Conservation (phyloP, 352 stramenopile genomes). For the Phytophthora megakarya region DNA sequence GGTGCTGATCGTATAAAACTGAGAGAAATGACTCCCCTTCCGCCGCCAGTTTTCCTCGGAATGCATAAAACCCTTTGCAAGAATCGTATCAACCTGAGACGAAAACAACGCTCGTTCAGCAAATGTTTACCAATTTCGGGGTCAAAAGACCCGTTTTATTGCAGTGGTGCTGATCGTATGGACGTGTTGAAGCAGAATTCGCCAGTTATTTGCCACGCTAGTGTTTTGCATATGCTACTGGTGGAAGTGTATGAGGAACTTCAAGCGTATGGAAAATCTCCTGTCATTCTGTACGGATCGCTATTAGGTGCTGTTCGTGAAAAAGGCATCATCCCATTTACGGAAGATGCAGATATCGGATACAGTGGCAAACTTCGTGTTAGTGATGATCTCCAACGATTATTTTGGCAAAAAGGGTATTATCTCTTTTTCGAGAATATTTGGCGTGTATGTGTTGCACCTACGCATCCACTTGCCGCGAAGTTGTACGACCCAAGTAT, state of each 20-base stretch:
- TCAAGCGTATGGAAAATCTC: conserved; percentile 21
- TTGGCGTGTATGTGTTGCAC: conserved; percentile 44
- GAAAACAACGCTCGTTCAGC: conserved; percentile 3
- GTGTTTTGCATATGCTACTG: conserved; percentile 54
- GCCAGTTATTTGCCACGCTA: conserved; percentile 39
- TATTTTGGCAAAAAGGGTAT: conserved; percentile 46
- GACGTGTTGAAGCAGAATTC: conserved; percentile 37
- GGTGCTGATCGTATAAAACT: conserved; percentile 23
- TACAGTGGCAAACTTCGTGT: conserved; percentile 25
- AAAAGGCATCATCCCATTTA: conserved; percentile 50
- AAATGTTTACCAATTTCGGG: conserved; percentile 57
- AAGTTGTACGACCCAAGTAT: conserved; percentile 40
- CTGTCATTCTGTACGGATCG: conserved; percentile 47
- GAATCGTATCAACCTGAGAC: conserved; percentile 23
- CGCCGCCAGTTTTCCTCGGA: conserved; percentile 31
- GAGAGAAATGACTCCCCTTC: conserved; percentile 4
- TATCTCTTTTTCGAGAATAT: conserved; percentile 43
- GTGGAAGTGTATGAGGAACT: conserved; percentile 58
- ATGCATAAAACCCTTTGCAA: conserved; percentile 19
- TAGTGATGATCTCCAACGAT: conserved; percentile 14
- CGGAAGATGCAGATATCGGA: conserved; percentile 55
- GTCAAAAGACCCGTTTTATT: conserved; percentile 40
- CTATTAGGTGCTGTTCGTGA: conserved; percentile 52
- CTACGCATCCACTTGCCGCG: conserved; percentile 39
- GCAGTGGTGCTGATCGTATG: conserved; percentile 46